phyloP scores from a whole-genome alignment of 345 rosid genomes.

The Populus euphratica region DNA sequence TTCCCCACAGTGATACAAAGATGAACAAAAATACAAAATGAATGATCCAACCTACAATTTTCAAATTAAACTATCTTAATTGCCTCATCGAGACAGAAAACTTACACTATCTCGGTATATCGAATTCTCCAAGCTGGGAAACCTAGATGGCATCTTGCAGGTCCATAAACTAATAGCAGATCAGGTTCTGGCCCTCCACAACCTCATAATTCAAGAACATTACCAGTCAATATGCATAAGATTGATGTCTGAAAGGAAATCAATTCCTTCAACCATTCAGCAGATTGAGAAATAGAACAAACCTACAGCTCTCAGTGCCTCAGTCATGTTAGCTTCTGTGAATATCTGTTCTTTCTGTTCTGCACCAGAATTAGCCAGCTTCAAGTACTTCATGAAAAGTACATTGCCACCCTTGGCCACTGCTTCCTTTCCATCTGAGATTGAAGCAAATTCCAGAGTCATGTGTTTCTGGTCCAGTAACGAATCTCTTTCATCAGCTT shows the following conservation, averaged over 20 bases:
- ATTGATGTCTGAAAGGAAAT: constrained; percentile 9
- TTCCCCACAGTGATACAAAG: background rate
- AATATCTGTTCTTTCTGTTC: constrained; percentile 46
- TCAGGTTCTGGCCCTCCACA: constrained; percentile 67
- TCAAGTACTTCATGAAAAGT: constrained; percentile 48
- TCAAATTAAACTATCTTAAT: constrained; percentile 5
- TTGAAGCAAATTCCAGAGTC: constrained; percentile 65
- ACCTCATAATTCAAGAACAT: constrained; percentile 43
- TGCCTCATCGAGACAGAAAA: constrained; percentile 12
- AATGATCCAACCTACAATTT: background rate
- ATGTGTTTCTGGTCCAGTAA: constrained; percentile 27
- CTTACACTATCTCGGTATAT: constrained; percentile 84
- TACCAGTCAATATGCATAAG: constrained; percentile 1
- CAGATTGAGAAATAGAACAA: constrained; percentile 29
- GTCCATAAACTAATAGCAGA: constrained; percentile 79
- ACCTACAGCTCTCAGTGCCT: constrained; percentile 72
- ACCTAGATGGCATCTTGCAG: constrained; percentile 81
- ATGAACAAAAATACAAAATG: background rate
- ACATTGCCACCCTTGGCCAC: constrained; percentile 79
- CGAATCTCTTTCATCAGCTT: constrained; percentile 31
- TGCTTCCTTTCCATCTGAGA: constrained; percentile 79
- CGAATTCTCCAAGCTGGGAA: constrained; percentile 94
- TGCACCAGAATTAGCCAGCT: constrained; percentile 30
- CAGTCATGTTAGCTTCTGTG: constrained; percentile 63
- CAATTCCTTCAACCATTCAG: background rate